phyloP scores from a whole-genome alignment of 2,329 filamentous ascomycete species.

The Pseudocercospora vitis region DNA sequence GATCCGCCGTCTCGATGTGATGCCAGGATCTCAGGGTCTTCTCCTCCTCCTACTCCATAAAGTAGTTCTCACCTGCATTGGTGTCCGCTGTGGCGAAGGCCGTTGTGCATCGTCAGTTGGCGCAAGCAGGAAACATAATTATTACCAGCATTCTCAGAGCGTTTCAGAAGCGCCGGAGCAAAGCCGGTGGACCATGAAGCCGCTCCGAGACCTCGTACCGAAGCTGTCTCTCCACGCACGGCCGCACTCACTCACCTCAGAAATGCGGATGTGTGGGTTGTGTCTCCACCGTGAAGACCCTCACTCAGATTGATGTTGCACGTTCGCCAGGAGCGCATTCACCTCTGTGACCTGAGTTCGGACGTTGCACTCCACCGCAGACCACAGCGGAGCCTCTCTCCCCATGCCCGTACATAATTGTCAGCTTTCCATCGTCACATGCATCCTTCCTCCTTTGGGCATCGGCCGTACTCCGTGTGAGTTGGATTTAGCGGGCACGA shows the following conservation, averaged over 20 bases:
- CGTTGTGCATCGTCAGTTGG: constrained; percentile 5
- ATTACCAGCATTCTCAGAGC: constrained; percentile 1
- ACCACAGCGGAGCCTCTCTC: background rate
- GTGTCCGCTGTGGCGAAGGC: constrained; percentile 5
- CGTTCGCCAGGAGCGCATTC: too few species aligned
- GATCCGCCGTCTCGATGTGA: background rate
- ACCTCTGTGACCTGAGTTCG: too few species aligned
- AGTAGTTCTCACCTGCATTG: constrained; percentile 9
- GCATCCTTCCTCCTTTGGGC: background rate
- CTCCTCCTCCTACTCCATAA: background rate
- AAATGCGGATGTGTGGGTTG: constrained; percentile 1
- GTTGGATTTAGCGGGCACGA: constrained; percentile 3
- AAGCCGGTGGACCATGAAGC: constrained; percentile 1
- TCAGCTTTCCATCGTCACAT: constrained; percentile 6
- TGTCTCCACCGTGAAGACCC: too few species aligned
- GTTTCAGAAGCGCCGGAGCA: constrained; percentile 7
- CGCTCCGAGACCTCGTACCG: constrained; percentile 4
- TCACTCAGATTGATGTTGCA: background rate
- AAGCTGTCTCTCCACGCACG: constrained; percentile 1
- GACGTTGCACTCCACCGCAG: background rate
- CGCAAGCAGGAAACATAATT: constrained; percentile 9
- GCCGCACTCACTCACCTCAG: background rate
- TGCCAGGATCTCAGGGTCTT: background rate
- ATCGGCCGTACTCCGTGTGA: constrained; percentile 5
- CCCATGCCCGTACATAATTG: constrained; percentile 2